Conservation (phyloP, 2,329 filamentous ascomycete genomes). For the Aspergillus sclerotialis region DNA sequence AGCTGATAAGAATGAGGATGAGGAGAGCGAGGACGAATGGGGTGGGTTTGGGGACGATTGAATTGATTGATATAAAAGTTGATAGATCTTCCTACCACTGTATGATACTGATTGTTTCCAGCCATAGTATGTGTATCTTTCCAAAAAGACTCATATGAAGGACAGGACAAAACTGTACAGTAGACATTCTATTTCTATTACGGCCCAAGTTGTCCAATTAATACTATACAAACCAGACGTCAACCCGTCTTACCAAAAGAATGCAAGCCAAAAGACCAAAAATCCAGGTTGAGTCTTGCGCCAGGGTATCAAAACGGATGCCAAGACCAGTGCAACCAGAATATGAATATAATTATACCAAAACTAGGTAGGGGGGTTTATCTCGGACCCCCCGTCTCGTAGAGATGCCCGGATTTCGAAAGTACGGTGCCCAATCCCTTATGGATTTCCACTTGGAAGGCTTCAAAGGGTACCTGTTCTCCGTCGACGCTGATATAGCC, state of each 20-base stretch:
- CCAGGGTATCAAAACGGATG: constrained; percentile 27
- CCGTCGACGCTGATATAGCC: constrained; percentile 95
- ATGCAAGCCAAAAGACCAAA: constrained; percentile 7
- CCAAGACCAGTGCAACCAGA: constrained; percentile 12
- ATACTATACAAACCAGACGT: background rate
- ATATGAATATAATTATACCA: constrained; percentile 7
- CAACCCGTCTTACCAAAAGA: constrained; percentile 7
- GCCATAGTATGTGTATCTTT: constrained; percentile 3
- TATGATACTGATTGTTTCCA: no score
- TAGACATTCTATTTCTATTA: background rate
- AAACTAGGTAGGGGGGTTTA: background rate
- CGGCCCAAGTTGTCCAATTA: no score
- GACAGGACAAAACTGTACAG: background rate
- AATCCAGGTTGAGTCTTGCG: no score
- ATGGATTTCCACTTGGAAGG: constrained; percentile 88
- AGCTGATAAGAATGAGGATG: constrained; percentile 33
- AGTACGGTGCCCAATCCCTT: constrained; percentile 75
- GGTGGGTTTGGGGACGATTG: constrained; percentile 57
- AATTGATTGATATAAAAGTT: constrained; percentile 4
- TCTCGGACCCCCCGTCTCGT: constrained; percentile 51
- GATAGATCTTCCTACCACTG: no score
- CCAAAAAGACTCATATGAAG: background rate
- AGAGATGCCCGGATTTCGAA: constrained; percentile 63
- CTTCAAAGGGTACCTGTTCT: constrained; percentile 76
- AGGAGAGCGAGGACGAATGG: constrained; percentile 54